A percentile compares a stretch with the other conserved stretches of the same genome.
phyloP scores from a whole-genome alignment of 202 grass and related monocot genomes.

The Zoysia matrella region DNA sequence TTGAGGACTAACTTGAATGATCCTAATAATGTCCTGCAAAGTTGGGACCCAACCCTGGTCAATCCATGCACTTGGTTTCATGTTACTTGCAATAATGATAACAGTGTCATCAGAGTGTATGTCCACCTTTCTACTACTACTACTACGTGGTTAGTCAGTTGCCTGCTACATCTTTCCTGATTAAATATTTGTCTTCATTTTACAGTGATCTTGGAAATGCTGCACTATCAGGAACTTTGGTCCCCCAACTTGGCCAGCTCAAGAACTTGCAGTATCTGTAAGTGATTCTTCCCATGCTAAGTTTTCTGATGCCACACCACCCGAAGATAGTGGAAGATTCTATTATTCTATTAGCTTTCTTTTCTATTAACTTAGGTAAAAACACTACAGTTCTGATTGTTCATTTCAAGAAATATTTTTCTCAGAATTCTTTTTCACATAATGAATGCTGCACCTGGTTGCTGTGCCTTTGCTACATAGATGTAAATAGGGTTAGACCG shows the following conservation, averaged over 20 bases:
- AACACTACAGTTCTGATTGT: not conserved
- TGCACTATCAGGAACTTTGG: constrained; percentile 84
- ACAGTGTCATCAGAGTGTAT: constrained; percentile 99
- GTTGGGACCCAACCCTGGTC: constrained; percentile 95
- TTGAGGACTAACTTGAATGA: constrained; percentile 89
- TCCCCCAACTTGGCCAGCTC: constrained; percentile 89
- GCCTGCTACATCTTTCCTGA: constrained; percentile 8
- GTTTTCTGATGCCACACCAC: not conserved
- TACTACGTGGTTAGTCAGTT: constrained; percentile 1
- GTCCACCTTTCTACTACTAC: constrained; percentile 31
- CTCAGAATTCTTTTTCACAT: not conserved
- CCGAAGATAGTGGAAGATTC: not conserved
- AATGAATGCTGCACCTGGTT: not conserved
- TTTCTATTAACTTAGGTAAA: not conserved
- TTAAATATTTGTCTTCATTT: constrained; percentile 25
- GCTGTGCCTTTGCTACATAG: not conserved
- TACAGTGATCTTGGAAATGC: constrained; percentile 99
- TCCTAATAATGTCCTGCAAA: constrained; percentile 98
- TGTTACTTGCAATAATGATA: constrained; percentile 98
- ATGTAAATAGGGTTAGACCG: not conserved
- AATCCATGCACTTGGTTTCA: constrained; percentile 99
- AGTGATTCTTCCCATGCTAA: constrained; percentile 46
- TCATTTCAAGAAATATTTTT: not conserved
- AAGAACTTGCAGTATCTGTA: constrained; percentile 99
- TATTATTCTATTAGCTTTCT: not conserved